Evolutionary conservation across 495 filamentous ascomycete species (phyloP).

Genomic region (Aspergillus egyptiacus): DNA sequence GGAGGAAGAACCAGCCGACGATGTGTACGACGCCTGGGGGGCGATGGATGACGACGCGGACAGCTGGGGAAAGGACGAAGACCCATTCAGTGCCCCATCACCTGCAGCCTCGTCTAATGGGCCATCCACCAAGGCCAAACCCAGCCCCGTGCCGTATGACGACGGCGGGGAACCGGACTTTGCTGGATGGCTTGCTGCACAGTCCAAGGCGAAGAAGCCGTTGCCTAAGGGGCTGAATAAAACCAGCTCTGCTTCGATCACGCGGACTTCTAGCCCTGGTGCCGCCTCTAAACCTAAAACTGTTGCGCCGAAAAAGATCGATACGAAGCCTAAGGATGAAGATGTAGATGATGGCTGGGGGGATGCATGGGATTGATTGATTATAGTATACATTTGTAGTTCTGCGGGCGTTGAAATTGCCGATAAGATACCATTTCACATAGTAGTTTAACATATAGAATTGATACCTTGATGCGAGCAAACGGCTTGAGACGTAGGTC

Average conservation of each 20-base stretch:
- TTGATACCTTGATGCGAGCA: too few relatives aligned
- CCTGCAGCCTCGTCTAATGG: constrained; percentile 30
- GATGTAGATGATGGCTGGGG: constrained; percentile 51
- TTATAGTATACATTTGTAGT: neutral
- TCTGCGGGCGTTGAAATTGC: neutral
- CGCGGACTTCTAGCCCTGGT: constrained; percentile 26
- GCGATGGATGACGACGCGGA: constrained; percentile 59
- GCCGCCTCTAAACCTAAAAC: constrained; percentile 38
- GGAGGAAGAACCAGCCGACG: constrained; percentile 47
- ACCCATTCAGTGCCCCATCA: constrained; percentile 43
- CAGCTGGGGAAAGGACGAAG: constrained; percentile 36
- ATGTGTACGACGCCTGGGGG: constrained; percentile 62
- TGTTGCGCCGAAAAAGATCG: constrained; percentile 40
- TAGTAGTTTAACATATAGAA: too few relatives aligned
- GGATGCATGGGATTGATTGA: constrained; percentile 47
- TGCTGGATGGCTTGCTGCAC: constrained; percentile 84
- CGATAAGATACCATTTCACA: constrained; percentile 5
- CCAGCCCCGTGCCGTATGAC: constrained; percentile 54
- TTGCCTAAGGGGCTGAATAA: constrained; percentile 75
- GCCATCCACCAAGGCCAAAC: constrained; percentile 27
- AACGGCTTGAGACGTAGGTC: too few relatives aligned
- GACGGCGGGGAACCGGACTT: constrained; percentile 88
- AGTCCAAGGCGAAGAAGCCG: constrained; percentile 65
- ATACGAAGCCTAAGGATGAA: constrained; percentile 46
- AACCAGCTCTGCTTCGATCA: constrained; percentile 24